phyloP scores from a whole-genome alignment of 352 stramenopile genomes.

The Globisporangium orthogonon region DNA sequence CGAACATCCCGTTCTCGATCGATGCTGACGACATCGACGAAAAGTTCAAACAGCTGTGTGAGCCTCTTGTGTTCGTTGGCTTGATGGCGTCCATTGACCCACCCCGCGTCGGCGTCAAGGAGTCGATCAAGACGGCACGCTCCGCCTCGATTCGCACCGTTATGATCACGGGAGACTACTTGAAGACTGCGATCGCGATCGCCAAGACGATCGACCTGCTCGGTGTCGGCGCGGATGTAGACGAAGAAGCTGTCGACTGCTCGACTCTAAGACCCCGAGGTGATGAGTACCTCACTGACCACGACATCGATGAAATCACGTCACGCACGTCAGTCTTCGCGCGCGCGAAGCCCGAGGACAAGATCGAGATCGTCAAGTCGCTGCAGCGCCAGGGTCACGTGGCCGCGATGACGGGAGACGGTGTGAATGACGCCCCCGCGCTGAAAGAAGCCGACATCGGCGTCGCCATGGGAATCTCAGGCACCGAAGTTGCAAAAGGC shows the following conservation, averaged over 20 bases:
- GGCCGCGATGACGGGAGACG: constrained; percentile 97
- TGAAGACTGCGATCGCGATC: constrained; percentile 93
- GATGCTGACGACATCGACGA: constrained; percentile 57
- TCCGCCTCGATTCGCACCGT: constrained; percentile 60
- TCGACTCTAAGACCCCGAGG: constrained; percentile 43
- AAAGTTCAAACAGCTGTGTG: constrained; percentile 53
- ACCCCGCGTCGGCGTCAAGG: constrained; percentile 48
- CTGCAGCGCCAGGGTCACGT: constrained; percentile 85
- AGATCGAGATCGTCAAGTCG: constrained; percentile 94
- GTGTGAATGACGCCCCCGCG: constrained; percentile 96
- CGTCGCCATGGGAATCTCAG: constrained; percentile 96
- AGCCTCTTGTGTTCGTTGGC: constrained; percentile 88
- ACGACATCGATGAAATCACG: constrained; percentile 88
- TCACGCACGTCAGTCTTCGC: constrained; percentile 89
- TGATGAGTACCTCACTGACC: constrained; percentile 46
- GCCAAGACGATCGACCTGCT: constrained; percentile 91
- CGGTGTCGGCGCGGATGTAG: constrained; percentile 47
- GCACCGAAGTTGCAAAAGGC: constrained; percentile 97
- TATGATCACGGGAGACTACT: constrained; percentile 95
- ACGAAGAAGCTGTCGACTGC: constrained; percentile 67
- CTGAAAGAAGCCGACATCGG: constrained; percentile 96
- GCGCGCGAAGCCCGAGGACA: constrained; percentile 92
- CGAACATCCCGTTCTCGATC: constrained; percentile 30
- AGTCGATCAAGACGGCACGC: constrained; percentile 40
- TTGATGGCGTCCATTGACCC: constrained; percentile 92